Evolutionary conservation across 148 eudicot genomes (phyloP).

Genomic region (Selenicereus undatus): DNA sequence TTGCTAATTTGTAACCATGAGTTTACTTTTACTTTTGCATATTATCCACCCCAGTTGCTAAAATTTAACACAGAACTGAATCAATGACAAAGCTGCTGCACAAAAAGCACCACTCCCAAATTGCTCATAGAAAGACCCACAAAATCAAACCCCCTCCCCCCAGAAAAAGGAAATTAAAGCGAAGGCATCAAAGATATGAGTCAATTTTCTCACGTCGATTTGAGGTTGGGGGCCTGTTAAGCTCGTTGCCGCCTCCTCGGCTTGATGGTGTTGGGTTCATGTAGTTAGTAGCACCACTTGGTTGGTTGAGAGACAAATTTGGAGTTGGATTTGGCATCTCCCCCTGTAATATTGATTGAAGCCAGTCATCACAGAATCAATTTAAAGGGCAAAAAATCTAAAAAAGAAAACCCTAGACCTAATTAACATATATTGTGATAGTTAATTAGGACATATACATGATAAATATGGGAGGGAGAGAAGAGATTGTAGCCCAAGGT

Average conservation of each 20-base stretch:
- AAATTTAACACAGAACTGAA: constrained; percentile 23
- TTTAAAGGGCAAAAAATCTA: background rate
- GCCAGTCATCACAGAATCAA: background rate
- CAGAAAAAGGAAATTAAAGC: background rate
- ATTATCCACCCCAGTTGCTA: background rate
- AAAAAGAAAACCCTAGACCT: background rate
- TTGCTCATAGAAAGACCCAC: background rate
- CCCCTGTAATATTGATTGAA: background rate
- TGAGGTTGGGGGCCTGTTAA: constrained; percentile 56
- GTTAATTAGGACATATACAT: background rate
- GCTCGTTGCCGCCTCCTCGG: constrained; percentile 56
- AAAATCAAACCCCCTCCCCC: background rate
- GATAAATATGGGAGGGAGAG: constrained; percentile 55
- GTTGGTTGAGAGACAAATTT: constrained; percentile 14
- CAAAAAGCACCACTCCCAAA: constrained; percentile 3
- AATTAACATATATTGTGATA: too few species aligned
- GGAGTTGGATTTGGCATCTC: constrained; percentile 18
- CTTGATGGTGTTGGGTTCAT: constrained; percentile 29
- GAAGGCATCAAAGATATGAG: background rate
- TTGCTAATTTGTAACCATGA: background rate
- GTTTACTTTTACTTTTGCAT: background rate
- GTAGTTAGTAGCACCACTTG: constrained; percentile 22
- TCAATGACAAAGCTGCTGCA: constrained; percentile 38
- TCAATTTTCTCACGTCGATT: constrained; percentile 61
- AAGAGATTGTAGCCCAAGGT: constrained; percentile 49